Evolutionary conservation across 2,329 filamentous ascomycete genomes (phyloP).

Genomic region (Penicillium glabrum): DNA sequence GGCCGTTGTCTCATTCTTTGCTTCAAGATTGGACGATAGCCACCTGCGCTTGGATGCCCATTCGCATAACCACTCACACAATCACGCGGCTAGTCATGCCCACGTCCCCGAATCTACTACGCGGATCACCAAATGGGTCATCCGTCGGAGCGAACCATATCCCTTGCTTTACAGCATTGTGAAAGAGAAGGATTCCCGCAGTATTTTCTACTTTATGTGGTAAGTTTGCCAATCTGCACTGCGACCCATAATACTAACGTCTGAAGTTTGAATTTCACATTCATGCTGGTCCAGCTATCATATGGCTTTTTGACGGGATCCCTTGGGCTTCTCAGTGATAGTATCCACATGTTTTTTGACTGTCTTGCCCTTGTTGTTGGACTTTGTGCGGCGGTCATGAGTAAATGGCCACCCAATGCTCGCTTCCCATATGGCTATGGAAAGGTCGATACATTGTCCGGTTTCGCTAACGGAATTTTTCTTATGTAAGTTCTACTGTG

Average conservation of each 20-base stretch:
- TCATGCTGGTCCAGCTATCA: conserved; percentile 92
- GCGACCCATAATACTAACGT: conserved; percentile 15
- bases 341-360: conserved; percentile 99
- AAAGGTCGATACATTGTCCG: conserved; percentile 93
- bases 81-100: conserved; percentile 28
- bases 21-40: conserved; percentile 34
- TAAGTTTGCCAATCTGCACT: conserved; percentile 45
- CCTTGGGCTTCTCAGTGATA: conserved; percentile 91
- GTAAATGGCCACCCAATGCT: conserved; percentile 90
- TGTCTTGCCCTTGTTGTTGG: conserved; percentile 90
- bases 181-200: conserved; percentile 84
- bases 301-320: conserved; percentile 95
- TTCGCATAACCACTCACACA: conserved; percentile 34
- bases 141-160: conserved; percentile 68
- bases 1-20: conserved; percentile 31
- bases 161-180: conserved; percentile 84
- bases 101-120: conserved; percentile 54
- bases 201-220: conserved; percentile 97
- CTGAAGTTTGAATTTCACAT: conserved; percentile 80
- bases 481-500: conserved; percentile 65
- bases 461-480: conserved; percentile 94
- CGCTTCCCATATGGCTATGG: conserved; percentile 93
- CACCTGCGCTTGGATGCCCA: conserved; percentile 25
- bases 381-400: conserved; percentile 87
- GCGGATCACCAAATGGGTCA: conserved; percentile 67